Percentiles rank a stretch among this genome's conserved stretches.
Conservation (phyloP, 169 alveolate species). For the Eimeria necatrix region DNA sequence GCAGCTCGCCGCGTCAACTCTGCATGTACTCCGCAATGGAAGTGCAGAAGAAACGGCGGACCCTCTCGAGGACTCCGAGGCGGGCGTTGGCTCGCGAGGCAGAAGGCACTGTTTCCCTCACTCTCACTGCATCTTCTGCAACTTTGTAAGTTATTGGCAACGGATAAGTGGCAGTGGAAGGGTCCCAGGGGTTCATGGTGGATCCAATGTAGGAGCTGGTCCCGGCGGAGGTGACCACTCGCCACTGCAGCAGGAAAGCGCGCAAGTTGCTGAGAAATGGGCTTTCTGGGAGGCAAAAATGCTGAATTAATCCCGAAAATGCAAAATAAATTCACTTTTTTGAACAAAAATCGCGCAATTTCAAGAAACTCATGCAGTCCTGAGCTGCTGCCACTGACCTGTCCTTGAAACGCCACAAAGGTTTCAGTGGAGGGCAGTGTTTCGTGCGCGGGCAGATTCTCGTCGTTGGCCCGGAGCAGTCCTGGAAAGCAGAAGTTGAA, state of each 20-base stretch:
- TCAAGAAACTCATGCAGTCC: no score
- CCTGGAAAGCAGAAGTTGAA: not conserved
- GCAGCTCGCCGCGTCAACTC: constrained; percentile 14
- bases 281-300: not conserved
- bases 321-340: no score
- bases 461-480: constrained; percentile 72
- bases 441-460: constrained; percentile 59
- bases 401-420: constrained; percentile 57
- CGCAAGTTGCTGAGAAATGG: not conserved
- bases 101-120: not conserved
- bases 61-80: constrained; percentile 22
- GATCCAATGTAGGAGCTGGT: constrained; percentile 56
- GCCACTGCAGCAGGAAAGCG: constrained; percentile 47
- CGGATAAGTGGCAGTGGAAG: constrained; percentile 62
- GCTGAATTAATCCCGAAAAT: no score
- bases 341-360: no score
- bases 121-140: constrained; percentile 42
- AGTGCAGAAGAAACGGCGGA: constrained; percentile 67
- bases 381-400: not conserved
- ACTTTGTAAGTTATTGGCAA: constrained; percentile 59
- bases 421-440: constrained; percentile 61
- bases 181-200: constrained; percentile 66
- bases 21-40: constrained; percentile 76
- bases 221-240: constrained; percentile 69
- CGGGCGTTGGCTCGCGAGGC: constrained; percentile 51